phyloP scores from a whole-genome alignment of 2,329 filamentous ascomycete species.

The Akanthomyces dipterigenus region DNA sequence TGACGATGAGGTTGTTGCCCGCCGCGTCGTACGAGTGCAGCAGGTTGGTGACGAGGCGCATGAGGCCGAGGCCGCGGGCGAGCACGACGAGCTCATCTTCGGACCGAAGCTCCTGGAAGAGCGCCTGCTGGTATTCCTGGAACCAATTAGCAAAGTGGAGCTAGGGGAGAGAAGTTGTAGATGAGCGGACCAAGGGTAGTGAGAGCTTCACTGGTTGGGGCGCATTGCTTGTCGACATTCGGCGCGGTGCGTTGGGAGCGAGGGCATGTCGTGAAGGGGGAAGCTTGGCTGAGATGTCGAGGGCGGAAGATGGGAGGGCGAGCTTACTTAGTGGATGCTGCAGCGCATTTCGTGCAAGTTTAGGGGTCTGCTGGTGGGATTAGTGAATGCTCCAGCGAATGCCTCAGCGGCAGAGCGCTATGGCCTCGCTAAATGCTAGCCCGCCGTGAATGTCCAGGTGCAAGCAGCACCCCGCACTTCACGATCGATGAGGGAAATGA shows the following conservation, averaged over 20 bases:
- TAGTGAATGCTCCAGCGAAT: background rate
- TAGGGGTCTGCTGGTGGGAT: background rate
- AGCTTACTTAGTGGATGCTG: background rate
- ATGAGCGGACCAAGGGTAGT: constrained; percentile 46
- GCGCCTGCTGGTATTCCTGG: constrained; percentile 84
- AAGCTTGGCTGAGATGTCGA: background rate
- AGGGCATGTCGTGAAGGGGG: background rate
- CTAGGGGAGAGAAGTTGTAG: background rate
- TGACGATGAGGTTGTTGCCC: constrained; percentile 83
- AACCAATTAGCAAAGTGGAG: constrained; percentile 14
- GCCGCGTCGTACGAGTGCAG: constrained; percentile 95
- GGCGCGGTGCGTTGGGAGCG: constrained; percentile 20
- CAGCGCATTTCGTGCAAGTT: background rate
- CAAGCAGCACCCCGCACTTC: background rate
- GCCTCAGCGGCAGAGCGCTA: background rate
- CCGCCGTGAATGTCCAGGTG: background rate
- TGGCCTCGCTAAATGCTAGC: background rate
- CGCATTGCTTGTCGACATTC: constrained; percentile 48
- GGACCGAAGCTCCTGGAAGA: constrained; percentile 82
- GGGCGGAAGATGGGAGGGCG: background rate
- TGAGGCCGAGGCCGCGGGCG: constrained; percentile 82
- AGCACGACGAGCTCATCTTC: constrained; percentile 94
- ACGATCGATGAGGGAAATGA: background rate
- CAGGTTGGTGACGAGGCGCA: constrained; percentile 90
- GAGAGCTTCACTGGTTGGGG: constrained; percentile 73